phyloP scores from a whole-genome alignment of 2,329 filamentous ascomycete species.

The Phialophora verrucosa region DNA sequence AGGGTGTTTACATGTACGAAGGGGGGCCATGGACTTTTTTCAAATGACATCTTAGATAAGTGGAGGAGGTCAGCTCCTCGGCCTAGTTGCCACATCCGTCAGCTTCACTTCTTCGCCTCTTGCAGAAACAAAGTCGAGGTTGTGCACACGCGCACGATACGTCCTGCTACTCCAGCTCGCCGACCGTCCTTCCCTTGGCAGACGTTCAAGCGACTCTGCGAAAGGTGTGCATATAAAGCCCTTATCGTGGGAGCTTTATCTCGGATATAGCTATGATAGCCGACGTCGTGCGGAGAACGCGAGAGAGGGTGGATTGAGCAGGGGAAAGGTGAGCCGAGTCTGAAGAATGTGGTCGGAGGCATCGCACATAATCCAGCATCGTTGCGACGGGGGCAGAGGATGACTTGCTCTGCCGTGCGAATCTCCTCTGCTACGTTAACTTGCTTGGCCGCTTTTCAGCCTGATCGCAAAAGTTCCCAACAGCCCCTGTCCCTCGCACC shows the following conservation, averaged over 20 bases:
- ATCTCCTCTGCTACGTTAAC: neutral
- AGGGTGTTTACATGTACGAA: no score
- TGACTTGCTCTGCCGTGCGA: neutral
- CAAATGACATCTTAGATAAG: no score
- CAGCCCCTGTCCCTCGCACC: neutral
- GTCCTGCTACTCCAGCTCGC: neutral
- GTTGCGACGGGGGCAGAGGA: neutral
- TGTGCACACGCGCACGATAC: no score
- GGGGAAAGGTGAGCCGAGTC: neutral
- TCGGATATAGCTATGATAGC: neutral
- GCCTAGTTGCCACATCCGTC: neutral
- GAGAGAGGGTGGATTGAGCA: neutral
- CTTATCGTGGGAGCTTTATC: neutral
- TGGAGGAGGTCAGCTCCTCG: neutral
- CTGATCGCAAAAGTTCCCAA: conserved; percentile 15
- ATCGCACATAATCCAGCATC: neutral
- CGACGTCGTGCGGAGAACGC: neutral
- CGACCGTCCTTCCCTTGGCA: neutral
- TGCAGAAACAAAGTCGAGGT: neutral
- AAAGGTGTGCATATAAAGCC: neutral
- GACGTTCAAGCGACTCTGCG: neutral
- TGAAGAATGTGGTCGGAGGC: neutral
- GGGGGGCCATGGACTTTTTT: no score
- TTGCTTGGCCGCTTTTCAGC: conserved; percentile 6
- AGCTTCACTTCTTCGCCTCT: neutral